Evolutionary conservation across 2,329 filamentous ascomycete species (phyloP), one percentile per base, ranked within the genome.

Genomic region (Diaporthe batatas): DNA sequence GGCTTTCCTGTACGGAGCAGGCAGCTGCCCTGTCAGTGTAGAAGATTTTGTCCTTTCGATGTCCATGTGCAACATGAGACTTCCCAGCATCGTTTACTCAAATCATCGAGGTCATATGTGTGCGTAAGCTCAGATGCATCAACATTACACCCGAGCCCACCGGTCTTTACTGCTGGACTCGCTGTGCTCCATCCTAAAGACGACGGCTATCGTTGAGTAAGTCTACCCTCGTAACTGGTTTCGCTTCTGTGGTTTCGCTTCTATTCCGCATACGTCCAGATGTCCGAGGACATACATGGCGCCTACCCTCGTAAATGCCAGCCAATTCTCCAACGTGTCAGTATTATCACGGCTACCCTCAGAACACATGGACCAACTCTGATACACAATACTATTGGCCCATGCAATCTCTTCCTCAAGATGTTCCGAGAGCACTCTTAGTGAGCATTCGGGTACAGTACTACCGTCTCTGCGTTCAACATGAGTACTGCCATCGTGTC

Each of bases 281-380:
- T n/a, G n/a, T n/a, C n/a, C n/a, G n/a, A n/a, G n/a, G n/a, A n/a
- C n/a, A n/a, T n/a, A n/a, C n/a, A n/a, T n/a, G n/a, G n/a, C n/a
- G n/a, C n/a, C n/a, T n/a, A n/a, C n/a, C n/a, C 18, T 47, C 25
- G 3, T 2, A 34, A 16, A 18, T 16, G 25, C 10, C 55, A 51
- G 14, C 2, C 2, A 8, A 23, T 21, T 39, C 18, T 54, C 47
- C 39, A 1, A 44, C 29, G 21, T 47, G 32, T 12, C 29, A 70
- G 68, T n/a, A 70, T 70, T 14, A 36, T 70, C 8, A 70, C 68
- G 14, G 68, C 12, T 42, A 70, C 36, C 68, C 68, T 25, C 54
- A 70, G 14, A 51, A 59, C 10, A n/a, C 42, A n/a, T 70, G 68
- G 68, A 70, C 54, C 54, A 70, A 70, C 21, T 39, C 58, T 5